Evolutionary conservation across 192 early-diverging fungal species (phyloP), one percentile per base, ranked within the genome.

Genomic region (Podila verticillata): DNA sequence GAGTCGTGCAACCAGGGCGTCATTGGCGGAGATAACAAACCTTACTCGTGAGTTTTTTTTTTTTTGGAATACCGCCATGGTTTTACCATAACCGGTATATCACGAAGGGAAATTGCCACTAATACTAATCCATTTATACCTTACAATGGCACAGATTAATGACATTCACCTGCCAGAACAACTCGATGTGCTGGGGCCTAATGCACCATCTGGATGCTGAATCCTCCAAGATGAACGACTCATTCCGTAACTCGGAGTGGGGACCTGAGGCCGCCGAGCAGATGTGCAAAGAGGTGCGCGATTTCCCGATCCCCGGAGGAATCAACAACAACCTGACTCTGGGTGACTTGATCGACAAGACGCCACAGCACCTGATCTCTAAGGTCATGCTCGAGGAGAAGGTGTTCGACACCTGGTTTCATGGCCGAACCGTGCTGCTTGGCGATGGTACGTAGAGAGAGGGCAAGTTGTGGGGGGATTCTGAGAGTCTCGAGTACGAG

Each of bases 401-500:
- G 49, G 64, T 78, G 29, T 78, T 78, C 56, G 47, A 66, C 4
- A 78, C 75, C 0, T 78, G 75, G 75, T 36, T 66, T 20, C 8
- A 39, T 59, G 74, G 57, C 7, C 62, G 74, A 3, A 69, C 62
- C 7, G 66, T 68, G 4, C 64, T 78, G 0, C 30, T 78, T 24
- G 75, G 75, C 0, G 68, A 78, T 63, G 39, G 39, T 44, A 44
- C 4, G 39, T 44, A 17, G 8, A 39, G 17, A 44, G 15, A 44
- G 2, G 13, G 13, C 2, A 44, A 13, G 39, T 15, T 44, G 39
- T 4, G n/a, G n/a, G n/a, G n/a, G n/a, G n/a, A n/a, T 44, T 17
- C 4, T 39, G 1, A 39, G 17, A 44, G 39, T 15, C 39, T 15
- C 17, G 2, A 44, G n/a, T n/a, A 0, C 39, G 39, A 44, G 39